A percentile compares a stretch with the other conserved stretches of the same genome.
Evolutionary conservation across 805 yeast species (phyloP).

Genomic region (Vanderwaltozyma tropicalis): DNA sequence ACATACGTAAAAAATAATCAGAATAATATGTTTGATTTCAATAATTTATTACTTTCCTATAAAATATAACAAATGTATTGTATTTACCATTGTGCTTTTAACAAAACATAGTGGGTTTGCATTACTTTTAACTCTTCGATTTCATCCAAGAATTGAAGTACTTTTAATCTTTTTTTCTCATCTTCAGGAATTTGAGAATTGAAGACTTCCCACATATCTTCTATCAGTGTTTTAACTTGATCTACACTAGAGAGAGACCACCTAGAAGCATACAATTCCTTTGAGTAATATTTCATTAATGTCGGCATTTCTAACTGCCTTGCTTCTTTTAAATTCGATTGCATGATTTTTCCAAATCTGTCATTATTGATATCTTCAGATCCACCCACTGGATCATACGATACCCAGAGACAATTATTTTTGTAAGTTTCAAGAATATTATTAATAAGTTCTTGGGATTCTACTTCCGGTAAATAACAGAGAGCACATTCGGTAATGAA

Average conservation of each 20-base stretch:
- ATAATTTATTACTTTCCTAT: no score
- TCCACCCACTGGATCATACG: conserved; percentile 55
- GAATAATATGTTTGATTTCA: no score
- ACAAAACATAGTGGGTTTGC: conserved; percentile 43
- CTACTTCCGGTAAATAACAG: conserved; percentile 39
- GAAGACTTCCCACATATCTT: conserved; percentile 30
- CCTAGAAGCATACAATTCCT: conserved; percentile 21
- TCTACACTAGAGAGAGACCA: conserved; percentile 4
- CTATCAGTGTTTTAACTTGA: conserved; percentile 1
- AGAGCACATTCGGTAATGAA: conserved; percentile 49
- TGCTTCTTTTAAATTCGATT: conserved; percentile 37
- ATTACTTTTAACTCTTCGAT: conserved; percentile 45
- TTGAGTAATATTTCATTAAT: conserved; percentile 31
- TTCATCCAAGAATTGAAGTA: conserved; percentile 47
- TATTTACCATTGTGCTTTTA: conserved; percentile 19
- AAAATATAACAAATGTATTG: not conserved
- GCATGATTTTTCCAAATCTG: conserved; percentile 45
- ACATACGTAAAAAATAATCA: no score
- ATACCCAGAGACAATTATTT: conserved; percentile 22
- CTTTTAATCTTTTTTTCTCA: conserved; percentile 35
- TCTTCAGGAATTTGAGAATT: conserved; percentile 24
- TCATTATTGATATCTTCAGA: conserved; percentile 27
- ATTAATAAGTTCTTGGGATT: conserved; percentile 31
- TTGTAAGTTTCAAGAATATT: conserved; percentile 23
- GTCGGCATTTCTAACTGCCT: conserved; percentile 38